These are phyloP conservation scores for Mediolabrus comicus DNA, from an alignment of 108 stramenopile species.

Conservation along the genomic window DNA sequence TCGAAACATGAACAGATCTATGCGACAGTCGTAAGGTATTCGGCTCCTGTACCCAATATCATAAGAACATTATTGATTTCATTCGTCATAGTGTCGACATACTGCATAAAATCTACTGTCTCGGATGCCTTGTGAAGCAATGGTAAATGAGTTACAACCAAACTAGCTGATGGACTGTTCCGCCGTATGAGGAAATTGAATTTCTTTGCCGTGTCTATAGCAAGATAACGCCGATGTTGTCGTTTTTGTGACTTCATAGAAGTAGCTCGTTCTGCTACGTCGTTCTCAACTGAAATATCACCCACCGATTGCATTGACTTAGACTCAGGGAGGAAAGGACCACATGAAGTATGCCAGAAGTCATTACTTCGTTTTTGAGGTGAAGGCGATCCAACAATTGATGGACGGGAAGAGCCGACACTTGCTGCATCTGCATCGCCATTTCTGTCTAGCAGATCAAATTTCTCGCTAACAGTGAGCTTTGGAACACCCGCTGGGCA, in stretches of 20 bases:
- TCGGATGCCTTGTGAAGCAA: constrained; percentile 39
- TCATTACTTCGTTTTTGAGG: neutral
- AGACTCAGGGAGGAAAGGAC: neutral
- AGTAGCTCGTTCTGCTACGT: neutral
- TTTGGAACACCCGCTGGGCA: neutral
- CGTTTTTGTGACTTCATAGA: neutral
- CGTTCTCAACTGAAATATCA: constrained; percentile 22
- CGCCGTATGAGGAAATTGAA: constrained; percentile 58
- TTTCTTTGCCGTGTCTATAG: constrained; percentile 24
- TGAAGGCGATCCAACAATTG: too few relatives aligned
- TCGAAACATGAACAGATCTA: too few relatives aligned
- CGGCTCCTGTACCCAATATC: constrained; percentile 68
- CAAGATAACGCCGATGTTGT: neutral
- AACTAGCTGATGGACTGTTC: constrained; percentile 50
- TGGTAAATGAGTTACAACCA: constrained; percentile 78
- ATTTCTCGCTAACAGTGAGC: constrained; percentile 3
- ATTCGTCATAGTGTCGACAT: constrained; percentile 50
- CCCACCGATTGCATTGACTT: constrained; percentile 28
- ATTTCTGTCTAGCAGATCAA: constrained; percentile 38
- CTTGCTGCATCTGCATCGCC: neutral
- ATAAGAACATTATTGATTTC: constrained; percentile 56
- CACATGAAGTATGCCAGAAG: neutral
- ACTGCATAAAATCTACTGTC: constrained; percentile 54
- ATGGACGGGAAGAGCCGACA: neutral
- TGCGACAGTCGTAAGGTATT: constrained; percentile 15